phyloP scores from a whole-genome alignment of 2,329 filamentous ascomycete genomes.

The Neofusicoccum cordaticola region DNA sequence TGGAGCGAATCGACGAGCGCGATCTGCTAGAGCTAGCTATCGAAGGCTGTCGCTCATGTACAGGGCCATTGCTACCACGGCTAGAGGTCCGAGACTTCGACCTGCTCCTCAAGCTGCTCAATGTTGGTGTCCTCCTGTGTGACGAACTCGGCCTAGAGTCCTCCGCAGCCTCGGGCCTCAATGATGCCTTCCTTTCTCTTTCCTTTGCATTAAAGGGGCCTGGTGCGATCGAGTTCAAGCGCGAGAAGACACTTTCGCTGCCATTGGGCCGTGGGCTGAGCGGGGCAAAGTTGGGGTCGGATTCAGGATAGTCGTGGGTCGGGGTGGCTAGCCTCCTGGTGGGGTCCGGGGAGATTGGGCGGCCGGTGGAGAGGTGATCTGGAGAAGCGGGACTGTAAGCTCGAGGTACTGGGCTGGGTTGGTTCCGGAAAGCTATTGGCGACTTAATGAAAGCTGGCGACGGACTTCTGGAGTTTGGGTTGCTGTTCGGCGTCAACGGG shows the following conservation, averaged over 20 bases:
- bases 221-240: constrained; percentile 64
- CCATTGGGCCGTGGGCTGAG: constrained; percentile 47
- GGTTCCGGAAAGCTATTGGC: constrained; percentile 28
- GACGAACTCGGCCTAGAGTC: neutral
- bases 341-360: neutral
- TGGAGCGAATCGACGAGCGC: constrained; percentile 31
- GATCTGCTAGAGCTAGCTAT: constrained; percentile 33
- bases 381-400: constrained; percentile 31
- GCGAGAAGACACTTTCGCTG: constrained; percentile 52
- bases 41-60: constrained; percentile 21
- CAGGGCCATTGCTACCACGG: constrained; percentile 24
- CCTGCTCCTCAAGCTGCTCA: constrained; percentile 21
- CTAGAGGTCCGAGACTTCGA: constrained; percentile 7
- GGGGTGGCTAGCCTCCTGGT: constrained; percentile 18
- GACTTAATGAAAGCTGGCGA: constrained; percentile 15
- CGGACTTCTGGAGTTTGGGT: constrained; percentile 26
- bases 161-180: neutral
- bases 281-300: constrained; percentile 44
- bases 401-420: constrained; percentile 36
- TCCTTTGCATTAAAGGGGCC: constrained; percentile 45
- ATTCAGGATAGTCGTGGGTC: constrained; percentile 31
- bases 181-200: constrained; percentile 2
- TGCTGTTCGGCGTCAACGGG: constrained; percentile 26
- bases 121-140: constrained; percentile 35
- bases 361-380: constrained; percentile 19